Base-by-base conservation (phyloP, 2,329 filamentous ascomycete genomes). In the Alternaria dauci region DNA sequence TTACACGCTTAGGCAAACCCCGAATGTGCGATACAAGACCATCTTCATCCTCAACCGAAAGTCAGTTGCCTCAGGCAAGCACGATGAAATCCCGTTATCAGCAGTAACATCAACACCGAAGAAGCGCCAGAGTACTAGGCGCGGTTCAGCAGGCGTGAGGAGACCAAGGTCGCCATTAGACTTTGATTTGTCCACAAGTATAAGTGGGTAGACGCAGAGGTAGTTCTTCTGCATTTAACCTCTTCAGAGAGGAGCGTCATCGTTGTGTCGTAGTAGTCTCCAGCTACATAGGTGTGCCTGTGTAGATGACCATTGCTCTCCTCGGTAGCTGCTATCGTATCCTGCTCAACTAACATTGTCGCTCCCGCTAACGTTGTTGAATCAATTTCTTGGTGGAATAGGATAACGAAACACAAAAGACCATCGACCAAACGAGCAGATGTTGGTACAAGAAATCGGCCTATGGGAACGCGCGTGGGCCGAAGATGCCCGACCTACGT, bases 81-180 rank as follows among this genome's bases (percentile, higher is more conserved):
- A 30, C 28, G 28, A 30, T 30, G 28, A 30, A 8, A 30, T 30
- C n/a, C n/a, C n/a, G 56, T 71, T 23, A 53, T 66, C n/a, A 63
- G 36, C 23, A 59, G 30, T n/a, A 47, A 50, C 4, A 66, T 71
- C 18, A 54, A 52, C 23, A 65, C 71, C 20, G 66, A 71, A 30
- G 59, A 71, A 39, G 68, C 62, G n/a, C 63, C 66, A 5, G 66
- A 68, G 54, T 60, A 51, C 16, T 73, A 69, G 52, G 25, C n/a
- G 26, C n/a, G 61, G 8, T 70, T 70, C 32, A 38, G 54, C 20
- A 30, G 59, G 26, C 41, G 64, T 5, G 14, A 62, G 18, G 70
- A 71, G 56, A 65, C 50, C 3, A 73, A 73, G 55, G 67, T 71
- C 23, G 53, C 68, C 5, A 71, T 72, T 2, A 41, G 38, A 8